A percentile compares a stretch with the other conserved stretches of the same genome.
These are phyloP conservation scores for Tuber umbilicatum DNA, from an alignment of 495 filamentous ascomycete species.

Conservation along the genomic window DNA sequence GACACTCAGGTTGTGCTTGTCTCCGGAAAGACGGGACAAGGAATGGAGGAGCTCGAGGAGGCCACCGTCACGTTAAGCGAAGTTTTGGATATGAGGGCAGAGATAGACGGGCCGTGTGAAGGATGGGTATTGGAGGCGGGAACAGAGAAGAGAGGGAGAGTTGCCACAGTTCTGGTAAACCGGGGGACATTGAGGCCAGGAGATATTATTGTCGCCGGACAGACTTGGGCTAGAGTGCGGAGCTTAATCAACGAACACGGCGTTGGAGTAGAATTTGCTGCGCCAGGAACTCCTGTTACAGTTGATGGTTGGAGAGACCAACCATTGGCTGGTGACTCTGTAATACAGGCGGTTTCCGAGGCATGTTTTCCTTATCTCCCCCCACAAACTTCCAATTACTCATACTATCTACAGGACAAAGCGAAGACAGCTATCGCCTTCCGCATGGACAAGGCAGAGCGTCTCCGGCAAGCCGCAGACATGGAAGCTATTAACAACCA, in stretches of 20 bases:
- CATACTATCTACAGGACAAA: conserved; percentile 44
- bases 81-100: conserved; percentile 80
- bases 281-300: conserved; percentile 83
- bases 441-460: conserved; percentile 59
- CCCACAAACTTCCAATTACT: not conserved
- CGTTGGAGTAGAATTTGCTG: conserved; percentile 60
- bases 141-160: conserved; percentile 76
- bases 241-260: conserved; percentile 81
- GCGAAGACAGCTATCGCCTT: conserved; percentile 77
- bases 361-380: not conserved
- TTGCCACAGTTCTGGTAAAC: conserved; percentile 81
- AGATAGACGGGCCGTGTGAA: conserved; percentile 68
- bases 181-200: conserved; percentile 76
- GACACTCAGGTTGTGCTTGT: conserved; percentile 88
- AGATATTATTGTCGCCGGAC: conserved; percentile 80
- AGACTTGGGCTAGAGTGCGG: conserved; percentile 74
- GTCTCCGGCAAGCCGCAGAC: conserved; percentile 52
- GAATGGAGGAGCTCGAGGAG: conserved; percentile 89
- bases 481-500: conserved; percentile 69
- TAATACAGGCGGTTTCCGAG: conserved; percentile 74
- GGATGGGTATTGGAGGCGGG: conserved; percentile 94
- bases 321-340: conserved; percentile 78
- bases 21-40: conserved; percentile 86
- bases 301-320: conserved; percentile 92
- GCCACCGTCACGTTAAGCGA: conserved; percentile 76